Percentiles rank a stretch among this genome's conserved stretches.
These are phyloP conservation scores for Phialophora macrospora DNA, from an alignment of 2,329 filamentous ascomycete species.

Conservation along the genomic window DNA sequence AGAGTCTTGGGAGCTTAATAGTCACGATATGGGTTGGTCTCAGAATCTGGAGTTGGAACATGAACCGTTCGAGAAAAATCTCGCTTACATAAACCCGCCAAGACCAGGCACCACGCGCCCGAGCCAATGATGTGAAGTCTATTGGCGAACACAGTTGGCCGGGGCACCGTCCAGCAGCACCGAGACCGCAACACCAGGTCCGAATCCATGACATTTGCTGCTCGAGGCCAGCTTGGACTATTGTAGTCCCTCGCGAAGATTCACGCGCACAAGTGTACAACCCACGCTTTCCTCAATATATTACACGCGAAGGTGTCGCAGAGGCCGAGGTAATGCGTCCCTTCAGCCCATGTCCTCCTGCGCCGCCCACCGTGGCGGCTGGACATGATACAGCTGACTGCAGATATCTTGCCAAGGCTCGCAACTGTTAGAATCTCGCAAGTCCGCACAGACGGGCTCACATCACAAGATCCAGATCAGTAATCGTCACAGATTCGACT, in stretches of 20 bases:
- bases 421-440: background rate
- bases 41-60: background rate
- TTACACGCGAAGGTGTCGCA: background rate
- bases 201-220: background rate
- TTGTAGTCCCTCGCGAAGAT: background rate
- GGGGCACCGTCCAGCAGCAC: background rate
- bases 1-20: background rate
- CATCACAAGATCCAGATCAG: background rate
- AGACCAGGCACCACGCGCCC: background rate
- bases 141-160: constrained; percentile 1
- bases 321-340: background rate
- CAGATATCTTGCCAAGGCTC: background rate
- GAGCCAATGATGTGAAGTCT: constrained; percentile 12
- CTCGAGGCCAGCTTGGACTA: background rate
- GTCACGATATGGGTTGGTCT: background rate
- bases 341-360: background rate
- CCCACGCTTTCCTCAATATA: background rate
- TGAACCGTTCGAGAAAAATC: constrained; percentile 10
- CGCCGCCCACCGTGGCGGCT: background rate
- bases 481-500: background rate
- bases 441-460: background rate
- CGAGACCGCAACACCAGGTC: background rate
- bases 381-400: background rate
- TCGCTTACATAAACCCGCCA: constrained; percentile 20
- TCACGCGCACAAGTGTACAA: background rate